Base-by-base conservation (phyloP, 495 filamentous ascomycete genomes). In the Aspergillus ellipticus region DNA sequence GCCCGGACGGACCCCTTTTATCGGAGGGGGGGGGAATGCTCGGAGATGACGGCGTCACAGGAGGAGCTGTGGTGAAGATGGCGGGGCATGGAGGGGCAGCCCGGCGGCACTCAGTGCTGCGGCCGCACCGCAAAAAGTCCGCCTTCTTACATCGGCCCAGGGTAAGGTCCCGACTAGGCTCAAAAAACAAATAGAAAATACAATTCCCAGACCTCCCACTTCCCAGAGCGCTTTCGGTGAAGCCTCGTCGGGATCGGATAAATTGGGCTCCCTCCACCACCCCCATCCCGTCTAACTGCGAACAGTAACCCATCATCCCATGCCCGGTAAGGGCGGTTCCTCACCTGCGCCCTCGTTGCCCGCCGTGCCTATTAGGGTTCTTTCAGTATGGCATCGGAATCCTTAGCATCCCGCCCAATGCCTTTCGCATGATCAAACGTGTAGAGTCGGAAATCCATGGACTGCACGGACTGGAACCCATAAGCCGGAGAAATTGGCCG, bases 71-170 rank as follows among this genome's bases (percentile, higher is more conserved):
- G 35, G 35, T 47, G 46, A n/a, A 10, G 54, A 62, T 57, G 56
- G 54, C 66, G 71, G 69, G 71, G 71, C 69, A 70, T 67, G 67
- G 71, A 72, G 71, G 71, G 69, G 69, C 61, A 66, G 42, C 31
- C 29, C 8, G 33, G 19, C 42, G 46, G 22, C 16, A 28, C 24
- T 28, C 24, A 28, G 24, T 7, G 31, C 43, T 15, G 43, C 43
- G 26, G 20, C 17, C 13, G 43, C 43, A 47, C 17, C 26, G 42
- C 42, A 46, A 22, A 46, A 46, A 47, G 22, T 47, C 41, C 45
- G 45, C 42, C 33, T 55, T 35, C 52, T 28, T 35, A 54, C 42
- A 47, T 29, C 47, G 45, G 55, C 49, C 51, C 52, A 53, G 56
- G 24, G 17, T 45, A 56, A 47, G 48, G 49, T 51, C 48, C 26